A percentile compares a stretch with the other conserved stretches of the same genome.
phyloP scores from a whole-genome alignment of 2,329 filamentous ascomycete genomes.

The Magnaporthiopsis poae region DNA sequence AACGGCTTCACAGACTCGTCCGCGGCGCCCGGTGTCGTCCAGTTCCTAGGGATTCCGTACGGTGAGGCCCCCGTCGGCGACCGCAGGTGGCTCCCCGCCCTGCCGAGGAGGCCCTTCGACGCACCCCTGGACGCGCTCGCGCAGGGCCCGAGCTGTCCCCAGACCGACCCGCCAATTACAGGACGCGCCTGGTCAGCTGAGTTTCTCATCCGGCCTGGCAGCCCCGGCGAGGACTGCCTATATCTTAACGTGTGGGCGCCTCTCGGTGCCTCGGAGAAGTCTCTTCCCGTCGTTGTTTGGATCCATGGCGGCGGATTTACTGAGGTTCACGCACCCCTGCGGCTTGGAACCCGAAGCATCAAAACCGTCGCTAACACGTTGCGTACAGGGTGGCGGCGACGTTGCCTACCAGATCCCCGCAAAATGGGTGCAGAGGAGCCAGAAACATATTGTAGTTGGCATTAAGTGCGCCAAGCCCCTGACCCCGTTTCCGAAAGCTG shows the following conservation, averaged over 20 bases:
- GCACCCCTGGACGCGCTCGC: neutral
- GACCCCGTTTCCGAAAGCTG: constrained; percentile 15
- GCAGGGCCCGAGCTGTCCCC: neutral
- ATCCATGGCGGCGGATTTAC: constrained; percentile 37
- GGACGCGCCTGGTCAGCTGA: neutral
- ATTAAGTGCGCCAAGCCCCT: constrained; percentile 33
- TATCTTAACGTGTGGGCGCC: constrained; percentile 35
- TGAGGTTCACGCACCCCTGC: constrained; percentile 10
- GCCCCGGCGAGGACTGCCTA: constrained; percentile 30
- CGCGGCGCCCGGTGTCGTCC: constrained; percentile 40
- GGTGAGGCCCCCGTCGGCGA: constrained; percentile 57
- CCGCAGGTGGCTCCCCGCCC: neutral
- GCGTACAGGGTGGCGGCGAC: constrained; percentile 26
- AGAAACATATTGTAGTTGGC: constrained; percentile 28
- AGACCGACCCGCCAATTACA: neutral
- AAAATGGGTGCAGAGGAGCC: constrained; percentile 36
- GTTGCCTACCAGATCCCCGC: constrained; percentile 36
- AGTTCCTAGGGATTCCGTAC: constrained; percentile 66
- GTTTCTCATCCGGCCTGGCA: neutral
- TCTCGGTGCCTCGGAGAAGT: constrained; percentile 9
- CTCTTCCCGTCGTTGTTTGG: constrained; percentile 33
- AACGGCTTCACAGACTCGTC: neutral
- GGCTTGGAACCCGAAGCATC: no score
- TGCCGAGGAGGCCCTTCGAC: neutral
- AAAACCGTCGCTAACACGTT: no score